Conservation (phyloP, 345 rosid genomes). For the Gossypium raimondii region DNA sequence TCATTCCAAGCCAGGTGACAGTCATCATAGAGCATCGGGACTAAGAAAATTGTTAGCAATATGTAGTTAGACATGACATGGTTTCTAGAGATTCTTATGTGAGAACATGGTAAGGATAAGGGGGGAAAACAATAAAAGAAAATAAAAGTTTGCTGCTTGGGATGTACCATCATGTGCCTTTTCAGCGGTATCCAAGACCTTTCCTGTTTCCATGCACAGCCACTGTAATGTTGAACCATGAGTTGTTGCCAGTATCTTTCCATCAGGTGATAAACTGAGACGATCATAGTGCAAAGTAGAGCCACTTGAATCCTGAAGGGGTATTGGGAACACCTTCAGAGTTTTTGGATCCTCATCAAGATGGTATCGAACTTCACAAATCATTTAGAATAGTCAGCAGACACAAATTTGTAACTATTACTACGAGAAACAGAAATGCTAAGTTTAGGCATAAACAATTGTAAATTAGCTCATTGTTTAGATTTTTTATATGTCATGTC, state of each 20-base stretch:
- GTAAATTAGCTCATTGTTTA: not conserved
- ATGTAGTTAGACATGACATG: not conserved
- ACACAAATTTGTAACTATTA: slow-evolving; percentile 1
- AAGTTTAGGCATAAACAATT: not conserved
- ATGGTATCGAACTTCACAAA: slow-evolving; percentile 73
- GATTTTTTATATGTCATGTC: not conserved
- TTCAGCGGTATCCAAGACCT: slow-evolving; percentile 80
- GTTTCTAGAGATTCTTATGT: not conserved
- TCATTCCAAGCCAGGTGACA: not conserved
- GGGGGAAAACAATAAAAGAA: not conserved
- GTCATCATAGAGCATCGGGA: not conserved
- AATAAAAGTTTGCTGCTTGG: not conserved
- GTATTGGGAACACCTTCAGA: slow-evolving; percentile 79
- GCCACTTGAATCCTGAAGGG: slow-evolving; percentile 62
- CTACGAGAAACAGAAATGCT: not conserved
- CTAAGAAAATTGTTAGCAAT: not conserved
- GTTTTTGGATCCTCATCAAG: slow-evolving; percentile 98
- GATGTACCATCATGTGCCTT: slow-evolving; percentile 79
- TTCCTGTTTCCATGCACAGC: slow-evolving; percentile 80
- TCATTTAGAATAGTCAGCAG: slow-evolving; percentile 19
- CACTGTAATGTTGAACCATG: slow-evolving; percentile 82
- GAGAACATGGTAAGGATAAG: not conserved
- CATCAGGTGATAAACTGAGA: slow-evolving; percentile 84
- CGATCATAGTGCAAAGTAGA: slow-evolving; percentile 69
- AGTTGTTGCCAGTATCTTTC: slow-evolving; percentile 72